phyloP scores from a whole-genome alignment of 192 early-diverging fungal genomes.

The Backusella mclennaniae region DNA sequence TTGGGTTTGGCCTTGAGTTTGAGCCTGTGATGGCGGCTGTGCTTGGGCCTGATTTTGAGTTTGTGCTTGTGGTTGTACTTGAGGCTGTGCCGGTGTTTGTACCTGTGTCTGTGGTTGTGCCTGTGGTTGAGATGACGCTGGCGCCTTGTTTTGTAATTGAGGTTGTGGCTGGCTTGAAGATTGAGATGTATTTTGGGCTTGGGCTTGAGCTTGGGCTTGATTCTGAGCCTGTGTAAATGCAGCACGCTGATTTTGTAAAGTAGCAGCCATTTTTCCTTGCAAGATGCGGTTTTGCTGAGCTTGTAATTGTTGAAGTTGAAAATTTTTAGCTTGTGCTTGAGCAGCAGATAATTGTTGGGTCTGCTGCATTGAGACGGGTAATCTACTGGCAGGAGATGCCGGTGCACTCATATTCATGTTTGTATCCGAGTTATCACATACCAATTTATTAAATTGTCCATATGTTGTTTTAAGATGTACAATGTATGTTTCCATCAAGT shows the following conservation, averaged over 20 bases:
- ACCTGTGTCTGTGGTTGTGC: neutral
- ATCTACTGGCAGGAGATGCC: constrained; percentile 12
- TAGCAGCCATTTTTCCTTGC: constrained; percentile 19
- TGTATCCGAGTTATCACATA: constrained; percentile 32
- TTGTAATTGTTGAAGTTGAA: constrained; percentile 25
- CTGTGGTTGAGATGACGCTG: neutral
- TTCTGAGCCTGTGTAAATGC: constrained; percentile 12
- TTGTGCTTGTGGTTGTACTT: constrained; percentile 23
- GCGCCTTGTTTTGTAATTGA: neutral
- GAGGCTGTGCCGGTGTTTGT: constrained; percentile 22
- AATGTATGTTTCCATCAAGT: constrained; percentile 36
- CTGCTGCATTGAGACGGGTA: neutral
- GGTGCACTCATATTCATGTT: constrained; percentile 16
- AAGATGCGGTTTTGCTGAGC: constrained; percentile 10
- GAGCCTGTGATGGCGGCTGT: constrained; percentile 5
- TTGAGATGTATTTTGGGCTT: neutral
- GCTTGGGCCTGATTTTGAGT: neutral
- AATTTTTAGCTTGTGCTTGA: constrained; percentile 15
- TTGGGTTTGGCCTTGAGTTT: constrained; percentile 5
- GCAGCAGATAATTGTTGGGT: constrained; percentile 18
- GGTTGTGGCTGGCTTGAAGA: neutral
- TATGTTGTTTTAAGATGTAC: constrained; percentile 37
- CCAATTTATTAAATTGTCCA: constrained; percentile 31
- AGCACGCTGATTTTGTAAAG: constrained; percentile 16
- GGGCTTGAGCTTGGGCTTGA: neutral